These are phyloP conservation scores for Violaceomyces palustris DNA, from an alignment of 1,284 basidiomycete genomes.

Conservation along the genomic window DNA sequence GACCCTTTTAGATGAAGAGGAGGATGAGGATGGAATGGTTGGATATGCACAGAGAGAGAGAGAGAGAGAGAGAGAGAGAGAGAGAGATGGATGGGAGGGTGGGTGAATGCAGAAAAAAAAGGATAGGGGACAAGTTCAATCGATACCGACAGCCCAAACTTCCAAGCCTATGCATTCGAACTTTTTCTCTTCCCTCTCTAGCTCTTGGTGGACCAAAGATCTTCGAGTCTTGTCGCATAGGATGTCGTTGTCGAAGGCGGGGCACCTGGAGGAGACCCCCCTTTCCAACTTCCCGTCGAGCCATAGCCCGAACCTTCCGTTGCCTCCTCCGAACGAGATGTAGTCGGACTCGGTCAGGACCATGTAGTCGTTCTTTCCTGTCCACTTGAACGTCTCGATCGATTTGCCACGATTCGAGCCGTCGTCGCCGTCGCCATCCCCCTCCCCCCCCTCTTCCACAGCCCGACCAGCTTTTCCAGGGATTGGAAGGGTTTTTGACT, in stretches of 20 bases:
- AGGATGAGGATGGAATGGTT: too few relatives aligned
- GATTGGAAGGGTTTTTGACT: too few relatives aligned
- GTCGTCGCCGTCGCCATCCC: conserved; percentile 55
- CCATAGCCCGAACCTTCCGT: conserved; percentile 64
- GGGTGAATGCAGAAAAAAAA: not conserved
- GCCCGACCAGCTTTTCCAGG: too few relatives aligned
- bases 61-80: too few relatives aligned
- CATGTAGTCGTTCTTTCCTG: conserved; percentile 84
- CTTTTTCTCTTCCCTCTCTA: conserved; percentile 57
- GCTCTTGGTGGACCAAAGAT: too few relatives aligned
- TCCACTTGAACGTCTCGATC: conserved; percentile 72
- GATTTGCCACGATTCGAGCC: conserved; percentile 1
- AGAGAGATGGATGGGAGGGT: too few relatives aligned
- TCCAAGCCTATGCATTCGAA: conserved; percentile 83
- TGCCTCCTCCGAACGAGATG: conserved; percentile 43
- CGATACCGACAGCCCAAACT: conserved; percentile 68
- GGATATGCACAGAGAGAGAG: too few relatives aligned
- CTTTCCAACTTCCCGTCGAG: conserved; percentile 76
- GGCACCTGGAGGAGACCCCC: conserved; percentile 76
- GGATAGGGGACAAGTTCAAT: conserved; percentile 6
- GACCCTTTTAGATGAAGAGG: too few relatives aligned
- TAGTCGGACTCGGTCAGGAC: conserved; percentile 66
- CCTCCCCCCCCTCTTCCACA: too few relatives aligned
- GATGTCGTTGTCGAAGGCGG: conserved; percentile 81
- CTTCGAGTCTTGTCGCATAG: conserved; percentile 59